phyloP scores from a whole-genome alignment of 1,284 basidiomycete genomes.

The Ceratorhiza oryzae-sativae region DNA sequence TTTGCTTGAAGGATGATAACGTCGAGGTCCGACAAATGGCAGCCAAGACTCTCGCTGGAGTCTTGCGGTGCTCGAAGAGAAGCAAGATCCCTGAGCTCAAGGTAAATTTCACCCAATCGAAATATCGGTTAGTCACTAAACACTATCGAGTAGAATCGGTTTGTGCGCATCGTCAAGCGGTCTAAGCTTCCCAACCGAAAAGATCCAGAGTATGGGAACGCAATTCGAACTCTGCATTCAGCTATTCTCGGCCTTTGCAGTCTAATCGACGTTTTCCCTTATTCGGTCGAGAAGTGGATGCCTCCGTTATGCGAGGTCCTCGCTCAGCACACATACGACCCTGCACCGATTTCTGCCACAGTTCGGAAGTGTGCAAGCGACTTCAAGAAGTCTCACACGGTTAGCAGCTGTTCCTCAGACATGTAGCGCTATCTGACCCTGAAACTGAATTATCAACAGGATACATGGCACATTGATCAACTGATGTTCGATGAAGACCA shows the following conservation, averaged over 20 bases:
- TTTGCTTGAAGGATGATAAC: conserved; percentile 88
- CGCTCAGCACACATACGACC: conserved; percentile 83
- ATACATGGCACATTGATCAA: conserved; percentile 93
- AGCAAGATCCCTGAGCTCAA: conserved; percentile 86
- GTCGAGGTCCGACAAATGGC: conserved; percentile 95
- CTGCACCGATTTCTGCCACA: conserved; percentile 76
- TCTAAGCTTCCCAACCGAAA: conserved; percentile 74
- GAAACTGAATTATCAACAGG: conserved; percentile 56
- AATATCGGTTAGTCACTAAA: conserved; percentile 1
- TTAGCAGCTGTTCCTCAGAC: neutral
- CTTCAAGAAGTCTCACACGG: conserved; percentile 77
- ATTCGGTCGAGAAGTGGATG: conserved; percentile 68
- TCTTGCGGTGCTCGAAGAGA: conserved; percentile 92
- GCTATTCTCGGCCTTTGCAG: conserved; percentile 81
- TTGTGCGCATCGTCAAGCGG: conserved; percentile 68
- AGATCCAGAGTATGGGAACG: conserved; percentile 75
- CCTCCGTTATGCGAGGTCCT: conserved; percentile 81
- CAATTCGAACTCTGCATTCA: conserved; percentile 81
- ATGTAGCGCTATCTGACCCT: neutral
- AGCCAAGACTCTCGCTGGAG: conserved; percentile 87
- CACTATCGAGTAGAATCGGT: conserved; percentile 68
- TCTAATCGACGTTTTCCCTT: conserved; percentile 63
- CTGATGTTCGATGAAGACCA: conserved; percentile 90
- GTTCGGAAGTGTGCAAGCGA: conserved; percentile 75
- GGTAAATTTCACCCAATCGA: conserved; percentile 54